These are phyloP conservation scores for Cadophora sp. DNA, from an alignment of 2,329 filamentous ascomycete species.

Conservation along the genomic window DNA sequence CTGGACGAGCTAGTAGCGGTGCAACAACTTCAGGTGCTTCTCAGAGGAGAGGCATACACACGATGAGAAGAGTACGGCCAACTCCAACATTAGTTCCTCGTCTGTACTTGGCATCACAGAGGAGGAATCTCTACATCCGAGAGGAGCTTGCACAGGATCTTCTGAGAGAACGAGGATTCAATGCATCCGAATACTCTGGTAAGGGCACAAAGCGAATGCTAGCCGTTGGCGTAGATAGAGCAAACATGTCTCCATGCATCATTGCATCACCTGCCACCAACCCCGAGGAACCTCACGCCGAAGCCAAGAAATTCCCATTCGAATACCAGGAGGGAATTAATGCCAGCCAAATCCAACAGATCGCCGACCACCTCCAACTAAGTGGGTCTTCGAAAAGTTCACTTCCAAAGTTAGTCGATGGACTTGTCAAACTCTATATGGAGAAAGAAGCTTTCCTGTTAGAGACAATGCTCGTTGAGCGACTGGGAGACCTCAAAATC, in stretches of 20 bases:
- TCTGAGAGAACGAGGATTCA: slow-evolving; percentile 58
- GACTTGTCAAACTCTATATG: slow-evolving; percentile 65
- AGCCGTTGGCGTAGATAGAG: slow-evolving; percentile 70
- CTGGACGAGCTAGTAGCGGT: slow-evolving; percentile 48
- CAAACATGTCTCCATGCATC: slow-evolving; percentile 66
- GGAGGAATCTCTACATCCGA: slow-evolving; percentile 61
- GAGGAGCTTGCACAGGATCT: slow-evolving; percentile 61
- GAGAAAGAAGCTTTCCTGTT: slow-evolving; percentile 71
- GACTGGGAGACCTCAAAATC: slow-evolving; percentile 53
- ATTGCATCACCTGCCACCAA: slow-evolving; percentile 57
- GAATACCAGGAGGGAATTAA: slow-evolving; percentile 59
- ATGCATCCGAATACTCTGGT: slow-evolving; percentile 48
- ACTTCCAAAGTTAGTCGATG: slow-evolving; percentile 57
- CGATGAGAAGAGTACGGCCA: slow-evolving; percentile 45
- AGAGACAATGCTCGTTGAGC: slow-evolving; percentile 56
- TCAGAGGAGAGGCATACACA: slow-evolving; percentile 62
- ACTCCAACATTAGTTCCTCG: slow-evolving; percentile 13
- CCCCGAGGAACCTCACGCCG: slow-evolving; percentile 51
- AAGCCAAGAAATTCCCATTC: slow-evolving; percentile 65
- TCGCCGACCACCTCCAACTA: slow-evolving; percentile 61
- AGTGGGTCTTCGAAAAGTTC: slow-evolving; percentile 47
- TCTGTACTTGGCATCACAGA: slow-evolving; percentile 45
- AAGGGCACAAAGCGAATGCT: slow-evolving; percentile 57
- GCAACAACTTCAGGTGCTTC: slow-evolving; percentile 45
- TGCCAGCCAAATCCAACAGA: slow-evolving; percentile 49